Evolutionary conservation across 2,329 filamentous ascomycete genomes (phyloP), one percentile per base, ranked within the genome.

Genomic region (Nemania abortiva): DNA sequence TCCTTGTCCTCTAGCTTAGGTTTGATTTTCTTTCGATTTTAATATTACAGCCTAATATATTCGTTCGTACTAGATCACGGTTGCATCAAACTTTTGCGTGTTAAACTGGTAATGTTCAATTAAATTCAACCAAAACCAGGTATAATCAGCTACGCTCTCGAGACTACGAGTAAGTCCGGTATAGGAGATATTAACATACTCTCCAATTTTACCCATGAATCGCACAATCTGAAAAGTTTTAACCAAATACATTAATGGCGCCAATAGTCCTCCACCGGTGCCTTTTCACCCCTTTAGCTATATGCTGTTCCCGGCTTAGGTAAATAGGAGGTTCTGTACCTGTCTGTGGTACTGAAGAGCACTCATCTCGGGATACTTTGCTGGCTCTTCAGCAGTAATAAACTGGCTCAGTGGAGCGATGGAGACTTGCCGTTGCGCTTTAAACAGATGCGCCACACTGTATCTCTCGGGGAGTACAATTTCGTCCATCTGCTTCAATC

Each of bases 381-480:
- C 67, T 18, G 71, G 71, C 37, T 68, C 67, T 18, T 67, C 55
- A 1, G 63, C 63, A 5, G 67, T 61, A 1, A 73, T 49, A 45
- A 72, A 71, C 10, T 72, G 55, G 11, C 31, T 55, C 29, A 68
- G n/a, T 7, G 66, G 66, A 20, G 39, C 66, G 37, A 63, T 49
- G 34, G 67, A 63, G 60, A 65, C 69, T 54, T 71, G 37, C 10
- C 64, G 31, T 49, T 66, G 49, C n/a, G 67, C 63, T 54, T 74
- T 69, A 54, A 65, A 62, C 24, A 73, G 65, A 52, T 68, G 67
- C 10, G 69, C 71, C 6, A 66, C 57, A 13, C 66, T 70, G 47
- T 65, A 73, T 13, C 73, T 34, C 61, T 74, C 70, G 1, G 73
- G 73, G 1, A 73, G 27, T n/a, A 65, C 65, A 20, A 60, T 37